phyloP scores from a whole-genome alignment of 257 asterid genomes.

The Echium plantagineum region DNA sequence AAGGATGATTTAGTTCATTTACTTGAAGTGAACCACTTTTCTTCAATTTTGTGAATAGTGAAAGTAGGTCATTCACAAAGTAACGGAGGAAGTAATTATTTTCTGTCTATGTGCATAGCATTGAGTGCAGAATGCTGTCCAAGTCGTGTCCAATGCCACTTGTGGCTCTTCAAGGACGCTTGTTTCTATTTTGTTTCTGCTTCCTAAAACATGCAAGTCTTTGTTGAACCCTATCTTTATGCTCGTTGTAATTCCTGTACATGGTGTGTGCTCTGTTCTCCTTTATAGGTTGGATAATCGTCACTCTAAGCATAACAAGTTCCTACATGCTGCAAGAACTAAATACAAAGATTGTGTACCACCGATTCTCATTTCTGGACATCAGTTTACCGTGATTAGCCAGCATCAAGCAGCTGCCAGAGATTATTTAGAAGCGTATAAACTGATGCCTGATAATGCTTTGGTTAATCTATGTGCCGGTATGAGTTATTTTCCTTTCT shows the following conservation, averaged over 20 bases:
- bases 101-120: no score
- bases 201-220: no score
- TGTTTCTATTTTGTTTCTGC: no score
- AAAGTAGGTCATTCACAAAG: no score
- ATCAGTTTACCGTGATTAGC: constrained; percentile 63
- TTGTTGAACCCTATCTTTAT: no score
- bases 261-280: constrained; percentile 6
- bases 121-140: neutral
- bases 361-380: constrained; percentile 59
- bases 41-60: no score
- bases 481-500: constrained; percentile 14
- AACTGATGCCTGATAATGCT: constrained; percentile 60
- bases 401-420: constrained; percentile 80
- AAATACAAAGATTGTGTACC: constrained; percentile 62
- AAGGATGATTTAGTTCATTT: no score
- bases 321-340: constrained; percentile 44
- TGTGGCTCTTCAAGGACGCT: no score
- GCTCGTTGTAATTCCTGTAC: neutral
- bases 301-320: constrained; percentile 44
- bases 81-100: no score
- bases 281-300: constrained; percentile 31
- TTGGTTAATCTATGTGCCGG: constrained; percentile 76
- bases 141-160: neutral
- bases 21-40: no score
- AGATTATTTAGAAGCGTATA: constrained; percentile 69